phyloP scores from a whole-genome alignment of 2,329 filamentous ascomycete species.

The Gliomastix tumulicola region DNA sequence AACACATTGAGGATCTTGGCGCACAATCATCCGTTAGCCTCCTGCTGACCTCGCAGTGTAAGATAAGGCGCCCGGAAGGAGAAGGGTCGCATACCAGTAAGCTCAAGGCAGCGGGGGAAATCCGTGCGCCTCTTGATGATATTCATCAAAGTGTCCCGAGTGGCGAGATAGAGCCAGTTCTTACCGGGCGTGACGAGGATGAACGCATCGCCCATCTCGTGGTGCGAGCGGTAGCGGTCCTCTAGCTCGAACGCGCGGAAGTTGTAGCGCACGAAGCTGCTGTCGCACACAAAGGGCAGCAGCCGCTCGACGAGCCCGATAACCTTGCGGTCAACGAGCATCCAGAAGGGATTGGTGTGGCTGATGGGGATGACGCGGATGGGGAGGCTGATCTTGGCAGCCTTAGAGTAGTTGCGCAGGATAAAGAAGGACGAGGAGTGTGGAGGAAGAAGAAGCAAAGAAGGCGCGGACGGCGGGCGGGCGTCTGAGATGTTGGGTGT shows the following conservation, averaged over 20 bases:
- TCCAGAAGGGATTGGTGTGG: conserved; percentile 21
- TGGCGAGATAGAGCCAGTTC: conserved; percentile 5
- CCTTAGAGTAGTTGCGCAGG: conserved; percentile 5
- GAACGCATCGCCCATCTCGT: conserved; percentile 15
- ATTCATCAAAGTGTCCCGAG: conserved; percentile 5
- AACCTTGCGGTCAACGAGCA: conserved; percentile 14
- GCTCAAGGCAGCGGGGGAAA: not conserved
- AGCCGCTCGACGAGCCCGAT: conserved; percentile 10
- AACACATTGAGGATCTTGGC: conserved; percentile 3
- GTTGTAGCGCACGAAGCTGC: conserved; percentile 21
- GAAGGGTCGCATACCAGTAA: conserved; percentile 1
- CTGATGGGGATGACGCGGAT: conserved; percentile 21
- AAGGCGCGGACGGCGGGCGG: too few relatives aligned
- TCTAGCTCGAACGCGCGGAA: conserved; percentile 17
- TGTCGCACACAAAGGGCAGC: conserved; percentile 13
- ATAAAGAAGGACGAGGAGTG: not conserved
- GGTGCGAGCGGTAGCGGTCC: conserved; percentile 14
- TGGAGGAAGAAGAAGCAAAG: too few relatives aligned
- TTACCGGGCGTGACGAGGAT: conserved; percentile 4
- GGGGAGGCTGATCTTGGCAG: conserved; percentile 19
- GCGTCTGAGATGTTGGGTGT: too few relatives aligned
- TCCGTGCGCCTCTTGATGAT: conserved; percentile 1
- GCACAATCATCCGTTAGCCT: too few relatives aligned
- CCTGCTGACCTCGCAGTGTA: too few relatives aligned
- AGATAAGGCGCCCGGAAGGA: too few relatives aligned